These are phyloP conservation scores for Chaetomium cochliodes DNA, from an alignment of 495 filamentous ascomycete genomes.

Conservation along the genomic window DNA sequence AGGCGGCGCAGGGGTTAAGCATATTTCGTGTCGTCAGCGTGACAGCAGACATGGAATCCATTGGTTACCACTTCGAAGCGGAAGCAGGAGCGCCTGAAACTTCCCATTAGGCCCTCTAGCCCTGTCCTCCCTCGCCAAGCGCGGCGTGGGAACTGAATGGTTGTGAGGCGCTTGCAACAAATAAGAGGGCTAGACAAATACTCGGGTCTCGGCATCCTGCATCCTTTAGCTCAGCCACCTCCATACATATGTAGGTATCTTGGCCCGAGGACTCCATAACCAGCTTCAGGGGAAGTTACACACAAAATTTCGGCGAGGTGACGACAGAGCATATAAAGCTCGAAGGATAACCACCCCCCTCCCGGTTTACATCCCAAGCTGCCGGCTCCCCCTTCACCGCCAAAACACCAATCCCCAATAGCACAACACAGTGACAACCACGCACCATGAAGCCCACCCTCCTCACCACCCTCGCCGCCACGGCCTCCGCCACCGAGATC, in stretches of 20 bases:
- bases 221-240: background rate
- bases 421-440: background rate
- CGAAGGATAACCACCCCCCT: background rate
- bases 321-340: background rate
- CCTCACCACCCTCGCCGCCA: conserved; percentile 5
- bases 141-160: background rate
- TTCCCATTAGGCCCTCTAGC: background rate
- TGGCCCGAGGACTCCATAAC: background rate
- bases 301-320: background rate
- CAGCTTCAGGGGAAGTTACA: background rate
- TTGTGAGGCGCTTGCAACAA: background rate
- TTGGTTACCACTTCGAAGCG: background rate
- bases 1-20: conserved; percentile 3
- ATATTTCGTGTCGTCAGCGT: background rate
- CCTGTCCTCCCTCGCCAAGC: background rate
- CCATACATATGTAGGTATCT: background rate
- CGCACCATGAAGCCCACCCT: conserved; percentile 8
- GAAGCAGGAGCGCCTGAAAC: background rate
- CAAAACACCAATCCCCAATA: background rate
- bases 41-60: background rate
- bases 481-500: conserved; percentile 36
- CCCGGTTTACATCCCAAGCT: background rate
- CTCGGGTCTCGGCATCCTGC: background rate
- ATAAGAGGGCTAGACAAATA: background rate
- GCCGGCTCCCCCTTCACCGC: too few species aligned